phyloP scores from a whole-genome alignment of 148 eudicot genomes.

The Diospyros kaki region DNA sequence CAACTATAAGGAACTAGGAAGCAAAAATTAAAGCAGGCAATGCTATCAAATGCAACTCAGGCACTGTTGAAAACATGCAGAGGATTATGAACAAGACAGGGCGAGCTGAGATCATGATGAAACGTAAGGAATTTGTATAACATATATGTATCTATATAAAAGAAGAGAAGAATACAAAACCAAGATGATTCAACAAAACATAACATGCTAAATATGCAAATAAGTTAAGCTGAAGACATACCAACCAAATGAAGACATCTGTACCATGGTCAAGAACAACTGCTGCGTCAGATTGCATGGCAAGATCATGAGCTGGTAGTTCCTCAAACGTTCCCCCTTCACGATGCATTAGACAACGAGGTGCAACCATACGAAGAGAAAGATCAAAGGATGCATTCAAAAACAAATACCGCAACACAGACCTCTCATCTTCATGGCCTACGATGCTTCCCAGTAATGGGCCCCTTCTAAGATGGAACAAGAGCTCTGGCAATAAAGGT shows the following conservation, averaged over 20 bases:
- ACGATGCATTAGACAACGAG: constrained; percentile 92
- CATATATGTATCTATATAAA: too few species aligned
- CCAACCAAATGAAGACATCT: constrained; percentile 98
- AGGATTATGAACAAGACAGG: neutral
- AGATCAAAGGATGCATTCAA: constrained; percentile 94
- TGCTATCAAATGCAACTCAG: neutral
- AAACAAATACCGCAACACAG: constrained; percentile 79
- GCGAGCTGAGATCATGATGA: neutral
- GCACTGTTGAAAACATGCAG: neutral
- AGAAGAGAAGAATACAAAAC: neutral
- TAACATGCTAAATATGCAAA: neutral
- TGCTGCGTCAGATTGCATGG: constrained; percentile 97
- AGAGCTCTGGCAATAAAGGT: constrained; percentile 67
- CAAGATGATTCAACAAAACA: neutral
- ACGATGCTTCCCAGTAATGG: constrained; percentile 80
- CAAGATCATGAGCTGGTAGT: constrained; percentile 93
- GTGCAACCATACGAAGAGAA: constrained; percentile 90
- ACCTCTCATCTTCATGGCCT: constrained; percentile 97
- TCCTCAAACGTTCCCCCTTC: constrained; percentile 99
- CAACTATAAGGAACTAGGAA: neutral
- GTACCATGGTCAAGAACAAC: constrained; percentile 99
- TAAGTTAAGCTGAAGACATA: constrained; percentile 29
- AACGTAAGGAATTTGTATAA: neutral
- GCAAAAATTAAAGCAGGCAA: neutral
- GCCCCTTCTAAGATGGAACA: constrained; percentile 94